Evolutionary conservation across 192 early-diverging fungal species (phyloP).

Genomic region (Backusella macrospora): DNA sequence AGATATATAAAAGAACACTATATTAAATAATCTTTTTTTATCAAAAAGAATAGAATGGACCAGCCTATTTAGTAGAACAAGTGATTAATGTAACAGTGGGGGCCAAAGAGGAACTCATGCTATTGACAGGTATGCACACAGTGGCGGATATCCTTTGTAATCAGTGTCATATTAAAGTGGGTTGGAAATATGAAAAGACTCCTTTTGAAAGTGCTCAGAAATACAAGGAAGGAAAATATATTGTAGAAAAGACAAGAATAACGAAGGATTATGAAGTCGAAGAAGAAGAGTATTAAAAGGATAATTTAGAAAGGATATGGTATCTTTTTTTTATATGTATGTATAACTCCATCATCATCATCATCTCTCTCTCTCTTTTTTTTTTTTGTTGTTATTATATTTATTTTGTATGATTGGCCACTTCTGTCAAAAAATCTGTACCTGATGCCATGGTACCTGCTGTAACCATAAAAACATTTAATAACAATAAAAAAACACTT

Average conservation of each 20-base stretch:
- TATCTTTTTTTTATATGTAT: too few species aligned
- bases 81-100: constrained; percentile 57
- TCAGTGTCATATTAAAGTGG: constrained; percentile 52
- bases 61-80: constrained; percentile 55
- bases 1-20: neutral
- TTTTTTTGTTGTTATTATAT: neutral
- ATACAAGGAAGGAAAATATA: constrained; percentile 63
- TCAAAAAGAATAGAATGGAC: constrained; percentile 46
- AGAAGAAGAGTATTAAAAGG: too few species aligned
- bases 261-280: constrained; percentile 36
- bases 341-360: too few species aligned
- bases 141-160: constrained; percentile 59
- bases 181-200: constrained; percentile 65
- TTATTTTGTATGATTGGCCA: constrained; percentile 13
- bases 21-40: too few species aligned
- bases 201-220: constrained; percentile 58
- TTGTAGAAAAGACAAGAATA: constrained; percentile 56
- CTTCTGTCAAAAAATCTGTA: constrained; percentile 4
- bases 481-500: neutral
- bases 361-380: neutral
- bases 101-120: constrained; percentile 56
- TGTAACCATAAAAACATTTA: neutral
- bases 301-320: too few species aligned
- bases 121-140: constrained; percentile 61
- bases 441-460: constrained; percentile 11